A percentile compares a stretch with the other conserved stretches of the same genome.
These are phyloP conservation scores for Tephrocybe sp. DNA, from an alignment of 768 basidiomycete genomes.

Conservation along the genomic window DNA sequence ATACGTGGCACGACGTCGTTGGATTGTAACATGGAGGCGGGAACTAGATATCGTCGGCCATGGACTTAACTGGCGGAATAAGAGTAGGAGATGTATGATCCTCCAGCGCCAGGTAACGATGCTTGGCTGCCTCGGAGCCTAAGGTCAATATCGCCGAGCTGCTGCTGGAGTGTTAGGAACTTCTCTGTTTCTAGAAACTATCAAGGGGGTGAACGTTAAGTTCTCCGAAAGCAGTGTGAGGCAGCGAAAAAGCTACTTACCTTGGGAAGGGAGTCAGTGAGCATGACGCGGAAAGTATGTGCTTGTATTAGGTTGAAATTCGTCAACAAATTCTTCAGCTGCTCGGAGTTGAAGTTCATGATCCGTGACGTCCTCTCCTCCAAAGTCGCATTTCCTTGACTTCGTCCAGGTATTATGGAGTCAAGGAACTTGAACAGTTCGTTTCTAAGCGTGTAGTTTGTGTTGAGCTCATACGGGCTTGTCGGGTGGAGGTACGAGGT, in stretches of 20 bases:
- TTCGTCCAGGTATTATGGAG: neutral
- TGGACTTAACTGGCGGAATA: constrained; percentile 7
- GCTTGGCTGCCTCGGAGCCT: neutral
- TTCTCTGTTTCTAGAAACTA: constrained; percentile 15
- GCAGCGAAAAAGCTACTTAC: neutral
- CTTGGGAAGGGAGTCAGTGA: constrained; percentile 16
- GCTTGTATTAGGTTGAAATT: constrained; percentile 14
- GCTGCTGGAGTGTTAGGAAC: constrained; percentile 7
- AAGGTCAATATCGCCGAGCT: constrained; percentile 2
- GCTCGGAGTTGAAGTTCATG: constrained; percentile 11
- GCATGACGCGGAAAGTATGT: constrained; percentile 16
- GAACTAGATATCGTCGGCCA: neutral
- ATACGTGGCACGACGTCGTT: no score
- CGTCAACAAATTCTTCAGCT: constrained; percentile 9
- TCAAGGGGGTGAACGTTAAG: neutral
- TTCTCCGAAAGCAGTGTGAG: neutral
- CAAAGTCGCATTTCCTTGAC: neutral
- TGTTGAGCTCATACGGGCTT: constrained; percentile 15
- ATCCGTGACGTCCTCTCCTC: constrained; percentile 10
- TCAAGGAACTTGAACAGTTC: constrained; percentile 15
- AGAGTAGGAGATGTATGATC: constrained; percentile 8
- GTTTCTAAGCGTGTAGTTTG: constrained; percentile 12
- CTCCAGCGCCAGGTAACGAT: neutral
- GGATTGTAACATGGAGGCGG: no score
- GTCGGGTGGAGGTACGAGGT: constrained; percentile 15